Conservation (phyloP, 2,329 filamentous ascomycete species). For the Nectriaceae sp. region DNA sequence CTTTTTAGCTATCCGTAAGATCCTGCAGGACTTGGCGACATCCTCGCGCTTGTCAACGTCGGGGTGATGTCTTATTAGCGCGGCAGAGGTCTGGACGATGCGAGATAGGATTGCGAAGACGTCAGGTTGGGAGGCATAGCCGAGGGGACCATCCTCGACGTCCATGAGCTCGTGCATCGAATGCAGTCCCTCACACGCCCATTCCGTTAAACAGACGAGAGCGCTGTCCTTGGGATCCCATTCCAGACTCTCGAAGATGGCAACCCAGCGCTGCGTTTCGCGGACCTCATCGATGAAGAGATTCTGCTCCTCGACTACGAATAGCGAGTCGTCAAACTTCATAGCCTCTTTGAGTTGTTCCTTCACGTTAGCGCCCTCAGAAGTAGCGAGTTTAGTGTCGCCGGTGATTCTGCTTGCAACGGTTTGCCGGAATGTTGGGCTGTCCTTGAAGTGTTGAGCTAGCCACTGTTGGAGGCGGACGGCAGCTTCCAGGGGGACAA, state of each 20-base stretch:
- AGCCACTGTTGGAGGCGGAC: slow-evolving; percentile 48
- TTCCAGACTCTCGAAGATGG: slow-evolving; percentile 41
- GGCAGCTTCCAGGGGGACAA: slow-evolving; percentile 51
- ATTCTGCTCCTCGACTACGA: slow-evolving; percentile 90
- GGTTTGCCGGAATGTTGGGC: slow-evolving; percentile 40
- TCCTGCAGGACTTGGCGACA: slow-evolving; percentile 8
- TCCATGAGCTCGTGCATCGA: slow-evolving; percentile 37
- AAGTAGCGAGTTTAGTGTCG: slow-evolving; percentile 13
- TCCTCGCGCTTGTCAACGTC: slow-evolving; percentile 11
- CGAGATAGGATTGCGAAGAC: slow-evolving; percentile 63
- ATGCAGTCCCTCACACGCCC: slow-evolving; percentile 53
- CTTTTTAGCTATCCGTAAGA: slow-evolving; percentile 9
- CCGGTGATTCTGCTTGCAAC: slow-evolving; percentile 45
- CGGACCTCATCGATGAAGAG: slow-evolving; percentile 84
- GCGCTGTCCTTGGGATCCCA: slow-evolving; percentile 22
- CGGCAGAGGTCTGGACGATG: slow-evolving; percentile 42
- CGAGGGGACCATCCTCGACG: slow-evolving; percentile 65
- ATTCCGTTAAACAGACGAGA: slow-evolving; percentile 39
- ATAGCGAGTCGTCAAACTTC: slow-evolving; percentile 68
- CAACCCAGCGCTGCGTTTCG: slow-evolving; percentile 71
- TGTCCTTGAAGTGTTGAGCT: slow-evolving; percentile 34
- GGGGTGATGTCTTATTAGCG: slow-evolving; percentile 30
- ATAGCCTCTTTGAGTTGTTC: slow-evolving; percentile 48
- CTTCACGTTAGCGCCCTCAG: slow-evolving; percentile 31
- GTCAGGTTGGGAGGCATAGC: slow-evolving; percentile 70